Conservation (phyloP, 1,284 basidiomycete species). For the Fomitopsis pinicola region DNA sequence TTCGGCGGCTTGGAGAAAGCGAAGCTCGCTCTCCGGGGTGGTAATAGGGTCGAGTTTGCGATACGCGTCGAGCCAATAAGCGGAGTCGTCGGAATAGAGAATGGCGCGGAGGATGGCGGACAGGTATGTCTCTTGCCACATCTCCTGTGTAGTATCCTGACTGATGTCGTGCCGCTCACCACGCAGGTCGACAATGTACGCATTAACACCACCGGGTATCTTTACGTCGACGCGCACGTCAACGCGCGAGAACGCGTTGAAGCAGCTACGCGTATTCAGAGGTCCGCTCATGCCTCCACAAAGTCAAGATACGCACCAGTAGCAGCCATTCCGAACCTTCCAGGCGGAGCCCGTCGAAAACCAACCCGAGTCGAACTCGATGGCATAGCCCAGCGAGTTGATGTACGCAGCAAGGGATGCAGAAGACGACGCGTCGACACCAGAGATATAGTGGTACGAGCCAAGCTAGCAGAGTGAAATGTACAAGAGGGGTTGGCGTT, state of each 20-base stretch:
- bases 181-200: conserved; percentile 91
- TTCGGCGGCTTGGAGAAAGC: conserved; percentile 91
- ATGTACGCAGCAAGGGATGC: conserved; percentile 97
- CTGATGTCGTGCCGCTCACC: conserved; percentile 94
- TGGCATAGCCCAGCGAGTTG: conserved; percentile 93
- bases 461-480: conserved; percentile 54
- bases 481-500: not conserved
- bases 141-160: conserved; percentile 81
- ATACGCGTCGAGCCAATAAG: conserved; percentile 89
- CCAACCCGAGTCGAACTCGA: conserved; percentile 92
- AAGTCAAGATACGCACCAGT: conserved; percentile 61
- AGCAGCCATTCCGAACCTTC: conserved; percentile 93
- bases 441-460: conserved; percentile 94
- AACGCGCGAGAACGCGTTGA: conserved; percentile 97
- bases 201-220: conserved; percentile 95
- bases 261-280: conserved; percentile 59
- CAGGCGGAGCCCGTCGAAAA: conserved; percentile 85
- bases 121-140: conserved; percentile 98
- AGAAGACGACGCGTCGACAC: conserved; percentile 95
- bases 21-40: conserved; percentile 81
- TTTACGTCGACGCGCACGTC: conserved; percentile 98
- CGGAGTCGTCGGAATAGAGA: conserved; percentile 93
- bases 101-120: conserved; percentile 91
- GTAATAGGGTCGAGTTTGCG: conserved; percentile 96
- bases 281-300: not conserved